phyloP scores from a whole-genome alignment of 805 yeast species.

The Candida ovalis region DNA sequence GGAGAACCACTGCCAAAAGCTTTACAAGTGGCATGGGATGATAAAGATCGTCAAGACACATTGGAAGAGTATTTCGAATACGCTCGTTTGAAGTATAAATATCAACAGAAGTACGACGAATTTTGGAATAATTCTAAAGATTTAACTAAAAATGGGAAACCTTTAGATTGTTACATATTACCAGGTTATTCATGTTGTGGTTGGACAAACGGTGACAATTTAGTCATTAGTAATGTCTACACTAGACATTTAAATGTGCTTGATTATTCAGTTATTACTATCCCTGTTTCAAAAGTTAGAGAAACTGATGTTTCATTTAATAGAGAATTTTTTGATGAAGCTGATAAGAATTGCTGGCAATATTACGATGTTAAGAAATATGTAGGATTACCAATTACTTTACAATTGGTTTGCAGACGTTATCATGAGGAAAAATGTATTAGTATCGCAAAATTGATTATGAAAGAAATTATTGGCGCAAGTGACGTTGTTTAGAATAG shows the following conservation, averaged over 20 bases:
- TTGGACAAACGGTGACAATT: slow-evolving; percentile 39
- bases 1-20: slow-evolving; percentile 30
- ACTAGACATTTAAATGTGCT: slow-evolving; percentile 52
- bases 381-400: slow-evolving; percentile 50
- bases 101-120: slow-evolving; percentile 35
- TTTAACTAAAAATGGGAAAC: slow-evolving; percentile 34
- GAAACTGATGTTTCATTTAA: slow-evolving; percentile 33
- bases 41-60: slow-evolving; percentile 17
- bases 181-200: slow-evolving; percentile 44
- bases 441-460: slow-evolving; percentile 31
- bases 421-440: slow-evolving; percentile 58
- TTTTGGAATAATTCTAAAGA: slow-evolving; percentile 34
- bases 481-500: neutral
- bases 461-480: slow-evolving; percentile 1
- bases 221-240: slow-evolving; percentile 42
- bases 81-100: slow-evolving; percentile 31
- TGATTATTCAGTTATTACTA: slow-evolving; percentile 44
- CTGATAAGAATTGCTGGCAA: slow-evolving; percentile 35
- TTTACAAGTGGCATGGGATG: slow-evolving; percentile 14
- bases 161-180: slow-evolving; percentile 46
- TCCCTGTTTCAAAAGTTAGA: slow-evolving; percentile 42
- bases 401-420: slow-evolving; percentile 53
- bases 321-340: slow-evolving; percentile 26
- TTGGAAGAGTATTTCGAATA: slow-evolving; percentile 38
- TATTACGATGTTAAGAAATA: slow-evolving; percentile 44